Evolutionary conservation across 2,329 filamentous ascomycete genomes (phyloP).

Genomic region (Neurospora crassa): DNA sequence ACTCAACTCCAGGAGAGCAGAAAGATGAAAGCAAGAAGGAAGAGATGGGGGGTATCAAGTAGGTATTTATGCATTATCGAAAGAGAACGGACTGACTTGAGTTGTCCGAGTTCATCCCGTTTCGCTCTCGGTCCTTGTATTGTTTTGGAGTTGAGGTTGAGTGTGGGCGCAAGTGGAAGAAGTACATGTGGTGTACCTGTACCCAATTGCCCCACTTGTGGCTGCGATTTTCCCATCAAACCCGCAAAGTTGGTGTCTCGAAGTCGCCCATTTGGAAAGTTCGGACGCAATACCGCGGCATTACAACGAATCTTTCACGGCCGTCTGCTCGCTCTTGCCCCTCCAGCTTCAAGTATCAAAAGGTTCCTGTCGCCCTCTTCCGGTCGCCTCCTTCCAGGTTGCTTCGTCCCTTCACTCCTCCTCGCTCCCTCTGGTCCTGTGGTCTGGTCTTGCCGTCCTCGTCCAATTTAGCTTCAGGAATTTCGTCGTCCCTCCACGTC

Average conservation of each 20-base stretch:
- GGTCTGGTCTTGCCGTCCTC: background rate
- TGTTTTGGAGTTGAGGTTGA: background rate
- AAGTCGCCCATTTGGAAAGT: background rate
- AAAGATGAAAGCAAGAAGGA: conserved; percentile 3
- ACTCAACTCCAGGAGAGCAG: background rate
- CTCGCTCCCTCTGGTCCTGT: background rate
- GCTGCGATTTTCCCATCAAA: conserved; percentile 3
- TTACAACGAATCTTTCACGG: conserved; percentile 1
- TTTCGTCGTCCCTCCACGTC: background rate
- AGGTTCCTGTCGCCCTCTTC: background rate
- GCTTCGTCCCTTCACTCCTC: background rate
- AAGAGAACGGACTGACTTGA: background rate
- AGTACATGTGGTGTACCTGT: background rate
- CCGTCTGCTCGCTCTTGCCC: background rate
- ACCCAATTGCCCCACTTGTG: background rate
- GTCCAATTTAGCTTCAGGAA: background rate
- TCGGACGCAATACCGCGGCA: conserved; percentile 2
- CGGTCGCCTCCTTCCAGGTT: background rate
- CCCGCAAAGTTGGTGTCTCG: background rate
- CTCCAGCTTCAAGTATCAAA: background rate
- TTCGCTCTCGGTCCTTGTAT: background rate
- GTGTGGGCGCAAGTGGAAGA: background rate
- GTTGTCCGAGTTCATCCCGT: conserved; percentile 6
- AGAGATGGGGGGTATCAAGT: background rate
- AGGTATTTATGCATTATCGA: conserved; percentile 5